These are phyloP conservation scores for Sphaerulina vaccinii DNA, from an alignment of 2,329 filamentous ascomycete species.

Conservation along the genomic window DNA sequence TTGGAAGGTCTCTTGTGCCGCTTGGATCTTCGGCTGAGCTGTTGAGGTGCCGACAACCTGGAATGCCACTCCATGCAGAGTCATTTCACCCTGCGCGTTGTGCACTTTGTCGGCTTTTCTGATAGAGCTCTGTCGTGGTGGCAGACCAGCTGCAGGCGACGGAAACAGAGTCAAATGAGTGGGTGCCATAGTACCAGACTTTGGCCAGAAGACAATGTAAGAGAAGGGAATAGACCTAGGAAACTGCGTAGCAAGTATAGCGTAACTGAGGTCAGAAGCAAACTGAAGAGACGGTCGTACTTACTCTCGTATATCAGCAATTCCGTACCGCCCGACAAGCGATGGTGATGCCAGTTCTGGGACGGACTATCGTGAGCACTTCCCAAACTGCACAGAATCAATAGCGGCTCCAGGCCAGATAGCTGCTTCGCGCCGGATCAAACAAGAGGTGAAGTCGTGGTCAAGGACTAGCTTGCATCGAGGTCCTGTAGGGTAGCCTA, in stretches of 20 bases:
- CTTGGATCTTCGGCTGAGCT: constrained; percentile 21
- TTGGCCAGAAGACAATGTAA: constrained; percentile 1
- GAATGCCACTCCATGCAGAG: constrained; percentile 33
- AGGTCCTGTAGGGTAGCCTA: constrained; percentile 22
- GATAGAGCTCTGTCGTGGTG: constrained; percentile 19
- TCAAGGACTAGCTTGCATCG: constrained; percentile 9
- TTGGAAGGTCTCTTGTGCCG: constrained; percentile 29
- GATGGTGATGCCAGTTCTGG: constrained; percentile 5
- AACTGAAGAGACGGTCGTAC: constrained; percentile 10
- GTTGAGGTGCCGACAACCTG: constrained; percentile 25
- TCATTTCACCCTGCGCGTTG: constrained; percentile 18
- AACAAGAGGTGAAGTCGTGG: constrained; percentile 13
- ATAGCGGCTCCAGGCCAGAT: constrained; percentile 20
- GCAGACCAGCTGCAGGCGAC: constrained; percentile 16
- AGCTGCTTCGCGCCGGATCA: constrained; percentile 8
- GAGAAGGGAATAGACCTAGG: not conserved
- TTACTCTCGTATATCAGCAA: constrained; percentile 19
- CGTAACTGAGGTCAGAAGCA: constrained; percentile 10
- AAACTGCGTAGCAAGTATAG: not conserved
- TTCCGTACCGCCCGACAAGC: constrained; percentile 9
- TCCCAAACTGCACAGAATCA: constrained; percentile 16
- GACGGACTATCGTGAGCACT: constrained; percentile 3
- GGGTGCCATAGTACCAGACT: constrained; percentile 27
- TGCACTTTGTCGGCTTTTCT: constrained; percentile 17
- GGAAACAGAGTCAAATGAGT: constrained; percentile 26